phyloP scores from a whole-genome alignment of 139 green algal genomes.

The Chlorella vulgaris region DNA sequence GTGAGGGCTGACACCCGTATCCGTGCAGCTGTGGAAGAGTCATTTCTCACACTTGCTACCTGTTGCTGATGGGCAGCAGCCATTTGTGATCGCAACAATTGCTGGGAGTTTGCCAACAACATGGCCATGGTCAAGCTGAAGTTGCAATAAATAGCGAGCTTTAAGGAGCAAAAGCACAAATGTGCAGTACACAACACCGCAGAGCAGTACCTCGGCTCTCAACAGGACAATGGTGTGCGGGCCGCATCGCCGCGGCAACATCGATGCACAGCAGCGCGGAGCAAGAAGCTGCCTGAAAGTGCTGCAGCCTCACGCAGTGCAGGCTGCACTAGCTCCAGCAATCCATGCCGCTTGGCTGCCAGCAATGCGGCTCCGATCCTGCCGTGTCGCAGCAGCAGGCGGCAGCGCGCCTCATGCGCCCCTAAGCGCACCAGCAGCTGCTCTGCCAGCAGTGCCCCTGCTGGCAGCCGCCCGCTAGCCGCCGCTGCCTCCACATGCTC shows the following conservation, averaged over 20 bases:
- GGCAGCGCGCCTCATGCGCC: slow-evolving; percentile 3
- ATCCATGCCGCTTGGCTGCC: neutral
- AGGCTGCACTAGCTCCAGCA: neutral
- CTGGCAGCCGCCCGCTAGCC: neutral
- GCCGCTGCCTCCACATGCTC: slow-evolving; percentile 19
- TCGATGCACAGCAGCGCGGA: neutral
- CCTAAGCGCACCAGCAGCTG: slow-evolving; percentile 7
- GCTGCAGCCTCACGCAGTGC: slow-evolving; percentile 14
- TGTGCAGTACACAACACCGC: no score
- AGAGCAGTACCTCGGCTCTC: no score
- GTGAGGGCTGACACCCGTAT: no score
- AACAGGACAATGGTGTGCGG: no score
- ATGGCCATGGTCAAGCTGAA: no score
- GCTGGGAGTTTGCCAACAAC: no score
- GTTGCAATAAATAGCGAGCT: no score
- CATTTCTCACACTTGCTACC: no score
- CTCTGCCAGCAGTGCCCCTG: neutral
- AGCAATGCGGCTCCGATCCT: neutral
- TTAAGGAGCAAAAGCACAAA: no score
- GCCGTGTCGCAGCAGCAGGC: slow-evolving; percentile 33
- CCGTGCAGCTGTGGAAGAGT: no score
- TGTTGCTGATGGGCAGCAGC: no score
- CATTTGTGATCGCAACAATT: no score
- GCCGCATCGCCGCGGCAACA: neutral
- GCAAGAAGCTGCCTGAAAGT: neutral